Evolutionary conservation across 2,329 filamentous ascomycete species (phyloP).

Genomic region (Colletotrichum tanaceti): DNA sequence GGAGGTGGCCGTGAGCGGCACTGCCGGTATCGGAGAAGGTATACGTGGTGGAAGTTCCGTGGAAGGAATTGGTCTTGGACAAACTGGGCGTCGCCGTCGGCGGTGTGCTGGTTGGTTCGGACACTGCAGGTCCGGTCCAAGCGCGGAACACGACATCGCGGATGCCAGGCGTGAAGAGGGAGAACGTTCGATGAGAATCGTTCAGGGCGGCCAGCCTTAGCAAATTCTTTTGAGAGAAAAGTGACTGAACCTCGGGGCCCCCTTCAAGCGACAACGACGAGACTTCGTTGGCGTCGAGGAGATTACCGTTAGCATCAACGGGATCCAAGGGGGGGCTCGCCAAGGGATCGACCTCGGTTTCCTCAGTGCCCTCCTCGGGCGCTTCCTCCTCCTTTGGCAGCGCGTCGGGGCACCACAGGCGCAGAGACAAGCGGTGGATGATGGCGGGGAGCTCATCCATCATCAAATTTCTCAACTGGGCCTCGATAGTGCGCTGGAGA

Average conservation of each 20-base stretch:
- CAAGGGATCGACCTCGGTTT: constrained; percentile 80
- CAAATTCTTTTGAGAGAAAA: constrained; percentile 96
- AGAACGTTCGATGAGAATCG: constrained; percentile 90
- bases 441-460: constrained; percentile 98
- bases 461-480: constrained; percentile 89
- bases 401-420: constrained; percentile 91
- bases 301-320: constrained; percentile 82
- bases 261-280: constrained; percentile 83
- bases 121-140: constrained; percentile 82
- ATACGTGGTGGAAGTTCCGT: constrained; percentile 71
- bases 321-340: constrained; percentile 84
- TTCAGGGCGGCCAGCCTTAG: constrained; percentile 83
- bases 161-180: constrained; percentile 91
- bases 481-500: constrained; percentile 94
- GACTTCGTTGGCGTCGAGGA: constrained; percentile 79
- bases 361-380: constrained; percentile 62
- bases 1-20: constrained; percentile 68
- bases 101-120: constrained; percentile 64
- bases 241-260: constrained; percentile 82
- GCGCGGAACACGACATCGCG: constrained; percentile 90
- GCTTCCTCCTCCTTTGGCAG: constrained; percentile 71
- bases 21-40: constrained; percentile 80
- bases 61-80: constrained; percentile 72
- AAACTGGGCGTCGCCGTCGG: constrained; percentile 64
- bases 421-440: constrained; percentile 90